phyloP scores from a whole-genome alignment of 2,329 filamentous ascomycete species.

The Mycogone perniciosa region DNA sequence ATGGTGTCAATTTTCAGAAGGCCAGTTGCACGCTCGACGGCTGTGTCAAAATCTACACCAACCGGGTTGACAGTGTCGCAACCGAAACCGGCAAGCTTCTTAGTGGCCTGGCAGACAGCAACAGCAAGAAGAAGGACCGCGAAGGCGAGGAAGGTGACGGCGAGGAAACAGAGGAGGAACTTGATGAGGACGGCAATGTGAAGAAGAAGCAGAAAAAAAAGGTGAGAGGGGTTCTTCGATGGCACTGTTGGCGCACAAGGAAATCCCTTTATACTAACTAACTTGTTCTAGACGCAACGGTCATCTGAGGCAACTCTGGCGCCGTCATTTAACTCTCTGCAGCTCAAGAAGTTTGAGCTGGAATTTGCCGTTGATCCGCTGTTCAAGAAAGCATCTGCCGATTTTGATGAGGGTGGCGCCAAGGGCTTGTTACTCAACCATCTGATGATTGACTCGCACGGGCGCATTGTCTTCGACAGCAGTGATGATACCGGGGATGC shows the following conservation, averaged over 20 bases:
- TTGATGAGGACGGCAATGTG: slow-evolving; percentile 55
- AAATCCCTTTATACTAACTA: background rate
- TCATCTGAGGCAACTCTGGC: slow-evolving; percentile 92
- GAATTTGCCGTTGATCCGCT: slow-evolving; percentile 94
- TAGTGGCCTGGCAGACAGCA: slow-evolving; percentile 86
- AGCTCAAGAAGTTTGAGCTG: slow-evolving; percentile 95
- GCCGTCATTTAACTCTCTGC: slow-evolving; percentile 77
- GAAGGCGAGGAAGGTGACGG: slow-evolving; percentile 60
- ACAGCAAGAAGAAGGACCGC: slow-evolving; percentile 65
- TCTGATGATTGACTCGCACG: slow-evolving; percentile 86
- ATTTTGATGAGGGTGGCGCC: slow-evolving; percentile 96
- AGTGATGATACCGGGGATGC: slow-evolving; percentile 72
- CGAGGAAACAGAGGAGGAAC: slow-evolving; percentile 58
- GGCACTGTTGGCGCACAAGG: background rate
- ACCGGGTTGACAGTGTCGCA: slow-evolving; percentile 93
- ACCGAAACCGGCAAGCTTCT: slow-evolving; percentile 94
- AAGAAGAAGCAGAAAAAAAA: slow-evolving; percentile 67
- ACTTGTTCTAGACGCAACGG: slow-evolving; percentile 49
- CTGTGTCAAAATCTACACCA: slow-evolving; percentile 99
- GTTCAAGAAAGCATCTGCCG: slow-evolving; percentile 98
- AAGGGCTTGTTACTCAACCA: slow-evolving; percentile 94
- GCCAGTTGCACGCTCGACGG: slow-evolving; percentile 96
- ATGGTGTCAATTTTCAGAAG: slow-evolving; percentile 97
- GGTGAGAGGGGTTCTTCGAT: slow-evolving; percentile 35
- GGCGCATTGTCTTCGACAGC: slow-evolving; percentile 95